phyloP scores from a whole-genome alignment of 73 alveolate species.

The Paramecium pentaurelia region DNA sequence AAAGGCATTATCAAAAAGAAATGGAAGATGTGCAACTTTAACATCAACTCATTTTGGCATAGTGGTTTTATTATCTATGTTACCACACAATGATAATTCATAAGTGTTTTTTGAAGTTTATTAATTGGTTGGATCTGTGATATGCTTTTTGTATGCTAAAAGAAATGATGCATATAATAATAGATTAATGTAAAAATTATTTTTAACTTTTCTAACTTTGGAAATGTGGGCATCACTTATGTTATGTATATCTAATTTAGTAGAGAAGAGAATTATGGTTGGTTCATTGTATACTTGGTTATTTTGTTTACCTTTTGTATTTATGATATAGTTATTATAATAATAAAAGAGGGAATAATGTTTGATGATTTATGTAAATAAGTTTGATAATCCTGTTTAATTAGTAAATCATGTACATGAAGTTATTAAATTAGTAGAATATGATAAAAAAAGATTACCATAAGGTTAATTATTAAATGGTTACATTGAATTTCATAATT shows the following conservation, averaged over 20 bases:
- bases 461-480: conserved; percentile 56
- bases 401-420: conserved; percentile 54
- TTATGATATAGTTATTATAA: background rate
- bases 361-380: conserved; percentile 54
- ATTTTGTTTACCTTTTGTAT: conserved; percentile 10
- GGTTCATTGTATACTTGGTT: conserved; percentile 31
- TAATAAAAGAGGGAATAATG: conserved; percentile 27
- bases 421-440: conserved; percentile 41
- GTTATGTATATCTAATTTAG: conserved; percentile 19
- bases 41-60: background rate
- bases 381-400: conserved; percentile 39
- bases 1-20: background rate
- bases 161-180: conserved; percentile 29
- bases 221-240: conserved; percentile 12
- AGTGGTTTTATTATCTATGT: background rate
- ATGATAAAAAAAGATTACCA: conserved; percentile 49
- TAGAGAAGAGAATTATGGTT: conserved; percentile 35
- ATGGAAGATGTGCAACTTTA: background rate
- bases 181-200: background rate
- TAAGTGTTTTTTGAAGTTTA: conserved; percentile 3
- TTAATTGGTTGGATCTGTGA: background rate
- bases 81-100: conserved; percentile 2
- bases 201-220: background rate
- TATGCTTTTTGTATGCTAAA: conserved; percentile 20
- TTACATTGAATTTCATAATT: conserved; percentile 55